Evolutionary conservation across 345 rosid genomes (phyloP), one percentile per base, ranked within the genome.

Genomic region (Eucalyptus sp.): DNA sequence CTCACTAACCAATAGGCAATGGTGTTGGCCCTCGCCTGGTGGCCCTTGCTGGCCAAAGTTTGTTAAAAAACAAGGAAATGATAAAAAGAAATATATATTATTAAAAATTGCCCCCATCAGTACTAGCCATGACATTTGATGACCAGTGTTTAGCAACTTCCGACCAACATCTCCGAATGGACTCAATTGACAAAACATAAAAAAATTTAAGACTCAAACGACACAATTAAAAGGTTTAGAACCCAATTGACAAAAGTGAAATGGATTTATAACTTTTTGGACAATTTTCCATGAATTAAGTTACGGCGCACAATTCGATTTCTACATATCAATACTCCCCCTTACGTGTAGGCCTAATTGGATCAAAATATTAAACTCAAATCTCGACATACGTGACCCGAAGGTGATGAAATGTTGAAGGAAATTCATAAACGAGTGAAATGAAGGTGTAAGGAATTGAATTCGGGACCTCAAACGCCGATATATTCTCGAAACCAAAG

Each of bases 1-100:
- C 58, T 52, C 10, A 4, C 10, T 52, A 0, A 52, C 56, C 56
- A 52, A 3, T 18, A 18, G 56, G 56, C 4, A 0, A 18, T 0
- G 10, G 56, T 7, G 56, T 18, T 20, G 58, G 58, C 25, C 58
- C 58, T 52, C 58, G 8, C 2, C 10, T 0, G 0, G 0, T 0
- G 2, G 25, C 58, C 10, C 10, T 52, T 20, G 25, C 0, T 52
- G 10, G 58, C 25, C 25, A 52, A 52, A 52, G 56, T 52, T 20
- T 20, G 58, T 52, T 52, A 52, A 52, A 20, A 52, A 52, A 18
- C 24, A 18, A 52, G 58, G 58, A 52, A 52, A 52, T 52, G 10
- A 52, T 18, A 7, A 18, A 49, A 12, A 49, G 14, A 49, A 7
- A 50, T 50, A 50, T 13, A 50, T 49, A 49, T 49, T 0, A 49